Evolutionary conservation across 768 basidiomycete species (phyloP).

Genomic region (Hydnomerulius pinastri): DNA sequence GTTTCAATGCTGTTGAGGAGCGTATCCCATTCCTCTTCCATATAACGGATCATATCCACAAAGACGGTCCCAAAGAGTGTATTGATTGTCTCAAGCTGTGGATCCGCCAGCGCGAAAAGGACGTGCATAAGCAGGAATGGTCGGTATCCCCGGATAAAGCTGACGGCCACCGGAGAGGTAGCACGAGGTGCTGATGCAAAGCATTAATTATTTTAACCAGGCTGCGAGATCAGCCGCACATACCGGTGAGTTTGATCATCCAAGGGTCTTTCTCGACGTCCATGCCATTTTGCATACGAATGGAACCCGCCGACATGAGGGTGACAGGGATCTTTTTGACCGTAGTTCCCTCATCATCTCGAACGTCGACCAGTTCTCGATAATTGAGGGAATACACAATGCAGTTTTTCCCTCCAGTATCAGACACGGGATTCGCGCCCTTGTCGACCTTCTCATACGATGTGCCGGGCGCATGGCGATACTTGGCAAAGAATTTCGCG

Average conservation of each 20-base stretch:
- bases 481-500: constrained; percentile 22
- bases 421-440: constrained; percentile 12
- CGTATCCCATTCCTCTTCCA: constrained; percentile 23
- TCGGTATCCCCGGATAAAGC: constrained; percentile 20
- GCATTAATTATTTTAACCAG: neutral
- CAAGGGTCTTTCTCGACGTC: constrained; percentile 16
- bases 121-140: constrained; percentile 22
- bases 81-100: constrained; percentile 15
- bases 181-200: constrained; percentile 9
- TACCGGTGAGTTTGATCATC: constrained; percentile 10
- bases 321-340: constrained; percentile 8
- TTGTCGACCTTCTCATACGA: constrained; percentile 15
- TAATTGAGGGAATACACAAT: constrained; percentile 21
- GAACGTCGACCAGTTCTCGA: constrained; percentile 7
- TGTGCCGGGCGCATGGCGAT: constrained; percentile 4
- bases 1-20: constrained; percentile 16
- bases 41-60: constrained; percentile 20
- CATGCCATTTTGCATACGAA: constrained; percentile 21
- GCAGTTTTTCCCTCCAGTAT: constrained; percentile 22
- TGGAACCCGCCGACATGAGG: constrained; percentile 13
- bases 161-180: constrained; percentile 19
- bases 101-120: constrained; percentile 23
- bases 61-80: constrained; percentile 18
- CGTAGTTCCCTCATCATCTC: neutral
- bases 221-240: neutral